These are phyloP conservation scores for Agastache rugosa DNA, from an alignment of 257 asterid species.

Conservation along the genomic window DNA sequence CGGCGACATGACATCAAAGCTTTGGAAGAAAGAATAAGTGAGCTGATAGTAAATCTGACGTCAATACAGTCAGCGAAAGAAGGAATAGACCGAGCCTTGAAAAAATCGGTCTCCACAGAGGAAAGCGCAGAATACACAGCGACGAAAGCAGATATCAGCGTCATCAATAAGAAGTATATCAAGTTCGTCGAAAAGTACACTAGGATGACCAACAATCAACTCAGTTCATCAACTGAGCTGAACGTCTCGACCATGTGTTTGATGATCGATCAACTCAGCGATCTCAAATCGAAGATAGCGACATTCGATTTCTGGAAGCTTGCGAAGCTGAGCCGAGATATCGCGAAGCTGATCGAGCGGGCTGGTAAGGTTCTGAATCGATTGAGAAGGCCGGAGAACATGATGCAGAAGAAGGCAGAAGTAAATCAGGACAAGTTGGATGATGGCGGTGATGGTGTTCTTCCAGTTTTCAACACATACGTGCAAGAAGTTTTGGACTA, in stretches of 20 bases:
- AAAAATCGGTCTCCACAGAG: background rate
- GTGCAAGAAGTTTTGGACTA: background rate
- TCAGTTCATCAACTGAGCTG: background rate
- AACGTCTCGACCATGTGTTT: background rate
- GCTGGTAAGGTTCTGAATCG: background rate
- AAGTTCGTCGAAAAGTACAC: slow-evolving; percentile 1
- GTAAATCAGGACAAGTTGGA: background rate
- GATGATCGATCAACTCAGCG: background rate
- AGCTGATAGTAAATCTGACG: background rate
- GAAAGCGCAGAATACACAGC: background rate
- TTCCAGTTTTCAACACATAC: background rate
- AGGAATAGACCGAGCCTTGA: background rate
- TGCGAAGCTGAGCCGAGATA: slow-evolving; percentile 19
- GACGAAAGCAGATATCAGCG: background rate
- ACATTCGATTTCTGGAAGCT: slow-evolving; percentile 8
- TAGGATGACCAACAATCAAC: background rate
- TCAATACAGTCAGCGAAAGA: background rate
- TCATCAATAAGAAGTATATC: background rate
- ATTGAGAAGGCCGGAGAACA: background rate
- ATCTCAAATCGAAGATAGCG: background rate
- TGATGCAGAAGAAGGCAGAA: background rate
- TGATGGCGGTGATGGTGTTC: background rate
- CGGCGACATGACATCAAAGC: background rate
- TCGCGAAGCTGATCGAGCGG: background rate
- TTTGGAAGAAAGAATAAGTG: background rate